Evolutionary conservation across 371 early-diverging fungal genomes (phyloP), one percentile per base, ranked within the genome.

Genomic region (Entomophthora muscae): DNA sequence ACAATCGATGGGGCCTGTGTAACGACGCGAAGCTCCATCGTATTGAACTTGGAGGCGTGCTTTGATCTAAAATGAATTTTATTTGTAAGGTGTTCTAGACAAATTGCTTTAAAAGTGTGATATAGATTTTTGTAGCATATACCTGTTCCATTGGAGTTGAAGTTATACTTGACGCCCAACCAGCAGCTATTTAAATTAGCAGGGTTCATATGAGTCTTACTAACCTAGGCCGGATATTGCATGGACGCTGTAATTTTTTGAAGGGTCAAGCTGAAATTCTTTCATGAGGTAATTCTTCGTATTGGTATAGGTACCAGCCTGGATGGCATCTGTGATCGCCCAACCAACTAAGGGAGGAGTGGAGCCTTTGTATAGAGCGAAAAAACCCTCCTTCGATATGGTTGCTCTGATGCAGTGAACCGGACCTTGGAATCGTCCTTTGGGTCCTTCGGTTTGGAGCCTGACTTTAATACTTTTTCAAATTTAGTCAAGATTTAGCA

Each of bases 281-380:
- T 53, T 29, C 22, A 21, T 29, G 42, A 23, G n/a, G 24, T 32
- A 63, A 21, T 32, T 10, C 3, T 28, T 22, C 13, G 0, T 26
- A 5, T 55, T 32, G 12, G 21, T 28, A n/a, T 56, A 52, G 31
- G 29, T 57, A 10, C 31, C 74, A 69, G 77, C 84, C 83, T 83
- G 83, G 59, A 88, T 78, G 54, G 84, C 81, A 66, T 93, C 92
- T 91, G 93, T 90, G 56, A 90, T 76, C 32, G 87, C 84, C 93
- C 95, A 96, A 5, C 97, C 94, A 51, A 94, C 68, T 52, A 93
- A 71, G 1, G 97, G 95, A 7, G 93, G 93, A 21, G 91, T 90
- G 2, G 94, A 92, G 27, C 91, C 77, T 73, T 91, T 93, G 76
- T 92, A 93, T 1, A 93, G 74, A 2, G 87, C 91, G 1, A 82